Conservation (phyloP, 345 rosid genomes). For the Excoecaria cochinchinensis region DNA sequence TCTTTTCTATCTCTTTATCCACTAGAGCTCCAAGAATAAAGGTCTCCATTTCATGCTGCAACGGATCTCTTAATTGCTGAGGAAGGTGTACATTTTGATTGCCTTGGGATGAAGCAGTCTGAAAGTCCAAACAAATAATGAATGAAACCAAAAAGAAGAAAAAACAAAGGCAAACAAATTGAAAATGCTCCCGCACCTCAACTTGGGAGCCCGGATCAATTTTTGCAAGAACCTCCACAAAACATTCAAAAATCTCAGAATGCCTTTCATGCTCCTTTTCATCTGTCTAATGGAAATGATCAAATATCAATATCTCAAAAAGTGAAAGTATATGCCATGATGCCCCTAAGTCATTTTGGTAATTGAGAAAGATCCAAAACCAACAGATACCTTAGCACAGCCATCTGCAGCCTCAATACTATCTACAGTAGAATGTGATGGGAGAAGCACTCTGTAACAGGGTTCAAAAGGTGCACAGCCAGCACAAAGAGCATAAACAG, state of each 20-base stretch:
- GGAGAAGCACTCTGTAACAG: slow-evolving; percentile 37
- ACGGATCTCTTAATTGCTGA: slow-evolving; percentile 62
- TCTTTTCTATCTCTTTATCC: slow-evolving; percentile 43
- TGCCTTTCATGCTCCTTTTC: slow-evolving; percentile 43
- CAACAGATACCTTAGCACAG: slow-evolving; percentile 46
- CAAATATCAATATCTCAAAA: slow-evolving; percentile 23
- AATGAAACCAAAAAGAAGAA: not conserved
- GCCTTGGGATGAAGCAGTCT: slow-evolving; percentile 46
- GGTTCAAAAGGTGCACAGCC: slow-evolving; percentile 54
- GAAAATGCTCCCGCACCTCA: slow-evolving; percentile 38
- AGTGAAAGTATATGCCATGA: slow-evolving; percentile 14
- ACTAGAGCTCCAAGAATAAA: slow-evolving; percentile 43
- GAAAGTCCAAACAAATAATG: slow-evolving; percentile 19
- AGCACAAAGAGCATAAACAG: slow-evolving; percentile 72
- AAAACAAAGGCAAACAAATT: slow-evolving; percentile 1
- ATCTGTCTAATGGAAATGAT: slow-evolving; percentile 44
- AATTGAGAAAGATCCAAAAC: slow-evolving; percentile 8
- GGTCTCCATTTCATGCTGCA: slow-evolving; percentile 73
- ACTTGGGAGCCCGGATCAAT: slow-evolving; percentile 35
- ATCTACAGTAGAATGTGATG: slow-evolving; percentile 34
- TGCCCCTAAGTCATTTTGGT: slow-evolving; percentile 15
- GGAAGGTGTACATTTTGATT: slow-evolving; percentile 60
- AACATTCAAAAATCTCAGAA: slow-evolving; percentile 65
- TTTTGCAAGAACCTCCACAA: slow-evolving; percentile 69
- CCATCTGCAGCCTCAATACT: slow-evolving; percentile 43